phyloP scores from a whole-genome alignment of 2,329 filamentous ascomycete species.

The Cladorrhinum sp. region DNA sequence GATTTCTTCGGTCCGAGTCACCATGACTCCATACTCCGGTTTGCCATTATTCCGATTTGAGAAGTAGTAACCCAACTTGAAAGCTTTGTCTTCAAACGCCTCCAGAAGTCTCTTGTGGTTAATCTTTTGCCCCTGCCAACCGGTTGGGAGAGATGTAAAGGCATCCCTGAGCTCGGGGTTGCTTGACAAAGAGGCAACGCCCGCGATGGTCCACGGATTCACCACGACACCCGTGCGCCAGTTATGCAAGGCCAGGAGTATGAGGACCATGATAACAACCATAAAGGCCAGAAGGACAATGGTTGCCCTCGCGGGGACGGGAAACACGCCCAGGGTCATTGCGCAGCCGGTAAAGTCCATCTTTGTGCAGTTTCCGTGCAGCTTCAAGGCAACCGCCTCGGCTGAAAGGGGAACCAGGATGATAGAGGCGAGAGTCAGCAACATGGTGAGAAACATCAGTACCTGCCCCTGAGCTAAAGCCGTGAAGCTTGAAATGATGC shows the following conservation, averaged over 20 bases:
- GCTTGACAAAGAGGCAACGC: conserved; percentile 29
- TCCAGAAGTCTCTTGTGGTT: conserved; percentile 19
- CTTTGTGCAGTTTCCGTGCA: conserved; percentile 29
- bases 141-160: conserved; percentile 25
- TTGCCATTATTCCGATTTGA: conserved; percentile 25
- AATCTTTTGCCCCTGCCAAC: conserved; percentile 20
- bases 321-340: conserved; percentile 31
- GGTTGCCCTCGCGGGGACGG: conserved; percentile 25
- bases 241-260: conserved; percentile 26
- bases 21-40: conserved; percentile 31
- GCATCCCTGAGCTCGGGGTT: conserved; percentile 26
- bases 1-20: conserved; percentile 19
- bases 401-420: conserved; percentile 32
- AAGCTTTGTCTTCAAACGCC: conserved; percentile 24
- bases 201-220: conserved; percentile 38
- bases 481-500: conserved; percentile 24
- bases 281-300: conserved; percentile 32
- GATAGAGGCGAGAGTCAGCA: conserved; percentile 29
- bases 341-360: conserved; percentile 30
- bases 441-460: conserved; percentile 29
- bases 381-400: conserved; percentile 31
- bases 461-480: conserved; percentile 26
- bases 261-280: conserved; percentile 26
- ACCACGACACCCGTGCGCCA: conserved; percentile 34
- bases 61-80: conserved; percentile 30